Conservation (phyloP, 352 stramenopile genomes). For the Phytopythium boreale region DNA sequence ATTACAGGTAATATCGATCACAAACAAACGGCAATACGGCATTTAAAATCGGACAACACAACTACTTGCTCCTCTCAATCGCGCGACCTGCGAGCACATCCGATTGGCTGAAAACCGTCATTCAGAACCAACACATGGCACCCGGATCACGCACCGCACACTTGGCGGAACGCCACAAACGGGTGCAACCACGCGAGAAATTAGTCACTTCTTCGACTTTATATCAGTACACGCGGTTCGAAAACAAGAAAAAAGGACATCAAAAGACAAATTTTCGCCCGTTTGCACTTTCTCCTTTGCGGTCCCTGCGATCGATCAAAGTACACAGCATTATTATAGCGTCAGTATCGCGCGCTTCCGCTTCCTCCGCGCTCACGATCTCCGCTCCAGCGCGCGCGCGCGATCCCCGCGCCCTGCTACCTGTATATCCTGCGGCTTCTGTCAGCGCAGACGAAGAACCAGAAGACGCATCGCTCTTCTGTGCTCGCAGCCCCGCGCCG, state of each 20-base stretch:
- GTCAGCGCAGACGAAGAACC: background rate
- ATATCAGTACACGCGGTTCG: no score
- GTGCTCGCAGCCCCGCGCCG: background rate
- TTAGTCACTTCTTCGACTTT: no score
- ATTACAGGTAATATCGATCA: no score
- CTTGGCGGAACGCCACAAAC: background rate
- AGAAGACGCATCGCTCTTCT: background rate
- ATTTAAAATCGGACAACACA: background rate
- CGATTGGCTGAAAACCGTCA: background rate
- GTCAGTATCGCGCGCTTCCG: background rate
- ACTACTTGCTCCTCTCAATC: background rate
- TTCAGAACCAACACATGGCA: background rate
- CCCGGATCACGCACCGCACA: background rate
- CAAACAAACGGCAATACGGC: background rate
- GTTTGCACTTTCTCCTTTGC: background rate
- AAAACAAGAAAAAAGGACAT: no score
- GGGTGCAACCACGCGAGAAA: background rate
- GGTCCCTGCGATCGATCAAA: background rate
- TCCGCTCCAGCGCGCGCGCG: no score
- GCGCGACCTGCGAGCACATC: background rate
- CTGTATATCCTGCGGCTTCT: background rate
- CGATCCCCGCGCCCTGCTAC: background rate
- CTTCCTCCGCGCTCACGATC: no score
- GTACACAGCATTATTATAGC: no score
- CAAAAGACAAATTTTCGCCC: background rate